Evolutionary conservation across 2,329 filamentous ascomycete species (phyloP).

Genomic region (Verticillium isaacii): DNA sequence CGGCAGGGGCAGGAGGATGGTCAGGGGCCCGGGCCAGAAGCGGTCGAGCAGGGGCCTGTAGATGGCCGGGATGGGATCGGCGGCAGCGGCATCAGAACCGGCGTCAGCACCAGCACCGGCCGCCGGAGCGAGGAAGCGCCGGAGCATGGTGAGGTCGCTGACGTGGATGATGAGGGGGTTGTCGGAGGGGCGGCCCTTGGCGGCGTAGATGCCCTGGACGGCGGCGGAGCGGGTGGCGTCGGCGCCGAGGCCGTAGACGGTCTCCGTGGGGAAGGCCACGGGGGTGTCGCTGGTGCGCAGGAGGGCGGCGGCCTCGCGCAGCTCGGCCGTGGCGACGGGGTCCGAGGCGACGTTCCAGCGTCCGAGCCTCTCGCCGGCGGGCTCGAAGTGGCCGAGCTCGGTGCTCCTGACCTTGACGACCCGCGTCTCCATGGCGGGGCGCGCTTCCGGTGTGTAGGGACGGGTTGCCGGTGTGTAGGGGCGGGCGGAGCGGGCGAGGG

Average conservation of each 20-base stretch:
- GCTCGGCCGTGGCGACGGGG: conserved; percentile 27
- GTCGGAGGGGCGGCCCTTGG: conserved; percentile 86
- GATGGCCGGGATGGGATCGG: conserved; percentile 59
- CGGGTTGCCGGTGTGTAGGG: not conserved
- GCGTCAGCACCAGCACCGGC: not conserved
- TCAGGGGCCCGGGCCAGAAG: conserved; percentile 95
- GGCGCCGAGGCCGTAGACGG: conserved; percentile 94
- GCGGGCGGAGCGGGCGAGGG: not conserved
- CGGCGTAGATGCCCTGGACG: conserved; percentile 86
- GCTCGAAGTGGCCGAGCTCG: conserved; percentile 28
- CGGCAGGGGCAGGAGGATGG: conserved; percentile 79
- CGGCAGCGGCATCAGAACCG: not conserved
- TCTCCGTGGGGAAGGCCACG: conserved; percentile 95
- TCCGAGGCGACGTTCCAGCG: conserved; percentile 34
- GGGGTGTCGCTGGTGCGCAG: conserved; percentile 65
- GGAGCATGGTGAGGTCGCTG: conserved; percentile 72
- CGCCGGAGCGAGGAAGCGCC: conserved; percentile 48
- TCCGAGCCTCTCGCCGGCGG: conserved; percentile 27
- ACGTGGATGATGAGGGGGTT: conserved; percentile 96
- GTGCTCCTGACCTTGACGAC: conserved; percentile 29
- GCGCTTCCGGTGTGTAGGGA: not conserved
- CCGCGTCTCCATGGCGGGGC: conserved; percentile 31
- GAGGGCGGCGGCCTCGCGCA: conserved; percentile 62
- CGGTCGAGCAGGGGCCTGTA: conserved; percentile 72
- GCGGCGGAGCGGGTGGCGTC: conserved; percentile 83